Percentiles rank a stretch among this genome's conserved stretches.
Conservation (phyloP, 192 early-diverging fungal species). For the Umbelopsis sp. region DNA sequence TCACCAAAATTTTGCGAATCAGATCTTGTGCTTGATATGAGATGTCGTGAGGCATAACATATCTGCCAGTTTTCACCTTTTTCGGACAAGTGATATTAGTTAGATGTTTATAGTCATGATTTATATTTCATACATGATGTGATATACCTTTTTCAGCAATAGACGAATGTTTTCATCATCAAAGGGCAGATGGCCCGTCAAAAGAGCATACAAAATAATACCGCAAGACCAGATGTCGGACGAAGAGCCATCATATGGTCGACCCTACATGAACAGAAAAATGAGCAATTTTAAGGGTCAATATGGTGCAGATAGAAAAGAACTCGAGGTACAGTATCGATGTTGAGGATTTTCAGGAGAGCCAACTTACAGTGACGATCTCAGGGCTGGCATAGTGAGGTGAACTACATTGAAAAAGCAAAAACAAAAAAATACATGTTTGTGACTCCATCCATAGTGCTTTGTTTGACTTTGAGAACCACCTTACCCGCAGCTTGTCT, state of each 20-base stretch:
- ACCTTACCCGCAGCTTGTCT: slow-evolving; percentile 69
- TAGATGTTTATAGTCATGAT: neutral
- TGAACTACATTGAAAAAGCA: slow-evolving; percentile 44
- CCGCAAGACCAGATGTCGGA: slow-evolving; percentile 80
- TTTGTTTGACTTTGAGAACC: neutral
- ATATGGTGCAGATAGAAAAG: neutral
- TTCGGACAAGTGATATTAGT: neutral
- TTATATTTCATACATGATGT: neutral
- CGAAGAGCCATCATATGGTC: slow-evolving; percentile 66
- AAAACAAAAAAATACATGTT: neutral
- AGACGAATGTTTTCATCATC: slow-evolving; percentile 75
- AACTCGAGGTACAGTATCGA: slow-evolving; percentile 2
- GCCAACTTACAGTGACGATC: slow-evolving; percentile 62
- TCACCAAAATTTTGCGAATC: slow-evolving; percentile 49
- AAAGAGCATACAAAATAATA: slow-evolving; percentile 70
- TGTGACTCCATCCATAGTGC: neutral
- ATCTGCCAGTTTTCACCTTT: slow-evolving; percentile 51
- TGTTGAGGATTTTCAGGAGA: neutral
- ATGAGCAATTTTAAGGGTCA: neutral
- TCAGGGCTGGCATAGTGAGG: slow-evolving; percentile 78
- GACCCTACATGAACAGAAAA: slow-evolving; percentile 41
- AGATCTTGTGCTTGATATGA: slow-evolving; percentile 48
- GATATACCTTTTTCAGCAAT: slow-evolving; percentile 60
- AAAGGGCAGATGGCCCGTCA: slow-evolving; percentile 77
- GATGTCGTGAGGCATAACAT: slow-evolving; percentile 54